Conservation (phyloP, 1,284 basidiomycete species). For the Rhodotorula sp. region DNA sequence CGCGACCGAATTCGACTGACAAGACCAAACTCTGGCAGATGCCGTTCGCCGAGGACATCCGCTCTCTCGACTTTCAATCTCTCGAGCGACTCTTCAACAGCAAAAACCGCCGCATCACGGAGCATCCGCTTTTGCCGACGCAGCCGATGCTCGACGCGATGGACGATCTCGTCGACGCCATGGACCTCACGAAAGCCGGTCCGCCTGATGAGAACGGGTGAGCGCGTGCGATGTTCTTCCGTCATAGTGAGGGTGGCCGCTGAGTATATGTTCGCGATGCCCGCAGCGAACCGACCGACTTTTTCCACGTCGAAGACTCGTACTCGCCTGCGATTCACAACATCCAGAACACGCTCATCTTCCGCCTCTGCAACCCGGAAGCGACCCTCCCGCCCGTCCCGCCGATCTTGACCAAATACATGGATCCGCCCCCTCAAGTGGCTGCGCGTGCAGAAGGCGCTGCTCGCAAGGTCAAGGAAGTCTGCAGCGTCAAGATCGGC, state of each 20-base stretch:
- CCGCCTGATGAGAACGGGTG: constrained; percentile 33
- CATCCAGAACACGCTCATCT: constrained; percentile 86
- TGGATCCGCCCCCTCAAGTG: constrained; percentile 69
- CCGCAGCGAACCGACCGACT: constrained; percentile 60
- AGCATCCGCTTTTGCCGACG: constrained; percentile 81
- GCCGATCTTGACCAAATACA: constrained; percentile 75
- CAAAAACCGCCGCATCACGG: constrained; percentile 67
- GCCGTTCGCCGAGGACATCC: constrained; percentile 91
- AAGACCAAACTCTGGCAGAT: constrained; percentile 56
- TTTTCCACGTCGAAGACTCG: constrained; percentile 73
- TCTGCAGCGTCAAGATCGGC: constrained; percentile 64
- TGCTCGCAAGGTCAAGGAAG: constrained; percentile 62
- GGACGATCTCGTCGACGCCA: constrained; percentile 53
- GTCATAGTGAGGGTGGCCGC: background rate
- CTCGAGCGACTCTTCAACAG: constrained; percentile 71
- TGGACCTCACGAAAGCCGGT: constrained; percentile 31
- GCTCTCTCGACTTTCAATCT: constrained; percentile 80
- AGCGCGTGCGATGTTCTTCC: background rate
- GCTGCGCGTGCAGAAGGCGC: constrained; percentile 61
- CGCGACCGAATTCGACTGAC: no score
- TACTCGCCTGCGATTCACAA: constrained; percentile 90
- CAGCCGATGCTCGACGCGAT: constrained; percentile 72
- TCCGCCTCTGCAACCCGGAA: constrained; percentile 70
- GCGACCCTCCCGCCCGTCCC: constrained; percentile 76
- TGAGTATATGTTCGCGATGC: background rate